Evolutionary conservation across 345 rosid genomes (phyloP).

Genomic region (Raphanus raphanistrum): DNA sequence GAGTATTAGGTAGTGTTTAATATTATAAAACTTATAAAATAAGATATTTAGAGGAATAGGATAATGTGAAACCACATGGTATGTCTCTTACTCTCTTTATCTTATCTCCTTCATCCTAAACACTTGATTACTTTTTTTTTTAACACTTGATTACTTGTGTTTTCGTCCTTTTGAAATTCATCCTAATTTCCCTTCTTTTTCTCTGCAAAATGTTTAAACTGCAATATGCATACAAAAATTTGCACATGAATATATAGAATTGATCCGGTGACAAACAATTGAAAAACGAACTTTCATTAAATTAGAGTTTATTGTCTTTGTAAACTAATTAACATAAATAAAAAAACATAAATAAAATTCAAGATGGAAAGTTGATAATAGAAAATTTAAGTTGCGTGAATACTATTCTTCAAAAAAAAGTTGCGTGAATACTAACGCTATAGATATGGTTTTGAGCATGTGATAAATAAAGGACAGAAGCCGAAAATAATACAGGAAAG

Average conservation of each 20-base stretch:
- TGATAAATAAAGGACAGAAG: neutral
- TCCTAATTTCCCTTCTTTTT: neutral
- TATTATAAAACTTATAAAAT: conserved; percentile 2
- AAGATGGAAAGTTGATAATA: neutral
- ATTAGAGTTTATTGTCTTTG: neutral
- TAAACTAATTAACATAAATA: neutral
- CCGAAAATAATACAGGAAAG: conserved; percentile 25
- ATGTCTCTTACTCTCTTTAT: conserved; percentile 21
- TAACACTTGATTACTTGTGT: neutral
- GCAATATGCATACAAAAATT: neutral
- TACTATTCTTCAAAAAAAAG: neutral
- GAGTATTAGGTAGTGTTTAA: neutral
- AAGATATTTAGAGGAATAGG: neutral
- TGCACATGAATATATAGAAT: neutral
- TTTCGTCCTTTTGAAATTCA: neutral
- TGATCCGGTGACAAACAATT: neutral
- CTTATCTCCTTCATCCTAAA: conserved; percentile 25
- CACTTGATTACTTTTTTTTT: conserved; percentile 3
- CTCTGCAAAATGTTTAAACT: neutral
- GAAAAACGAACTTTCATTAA: neutral
- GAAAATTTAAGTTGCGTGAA: neutral
- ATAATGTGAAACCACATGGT: conserved; percentile 37
- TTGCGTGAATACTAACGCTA: neutral
- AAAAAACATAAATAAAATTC: neutral
- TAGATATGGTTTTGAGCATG: neutral